phyloP scores from a whole-genome alignment of 2,329 filamentous ascomycete species.

The Cryphonectria radicalis region DNA sequence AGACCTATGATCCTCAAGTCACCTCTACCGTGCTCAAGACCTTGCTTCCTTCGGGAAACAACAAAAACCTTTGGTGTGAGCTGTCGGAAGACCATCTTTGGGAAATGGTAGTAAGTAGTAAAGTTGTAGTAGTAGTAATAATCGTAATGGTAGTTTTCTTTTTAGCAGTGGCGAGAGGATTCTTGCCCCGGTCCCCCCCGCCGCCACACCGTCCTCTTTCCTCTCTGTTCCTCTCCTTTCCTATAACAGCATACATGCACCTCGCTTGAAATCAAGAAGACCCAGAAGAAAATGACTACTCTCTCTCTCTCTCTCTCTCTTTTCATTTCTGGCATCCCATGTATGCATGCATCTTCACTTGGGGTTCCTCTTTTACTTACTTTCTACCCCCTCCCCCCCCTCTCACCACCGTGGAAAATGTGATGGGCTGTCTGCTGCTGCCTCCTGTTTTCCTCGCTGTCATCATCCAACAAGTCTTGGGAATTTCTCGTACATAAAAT shows the following conservation, averaged over 20 bases:
- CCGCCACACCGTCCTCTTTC: background rate
- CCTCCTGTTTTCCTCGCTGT: background rate
- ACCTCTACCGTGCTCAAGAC: background rate
- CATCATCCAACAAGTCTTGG: constrained; percentile 2
- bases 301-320: background rate
- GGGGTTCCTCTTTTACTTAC: background rate
- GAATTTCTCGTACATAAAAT: constrained; percentile 20
- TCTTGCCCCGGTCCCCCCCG: constrained; percentile 13
- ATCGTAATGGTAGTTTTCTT: background rate
- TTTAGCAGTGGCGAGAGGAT: background rate
- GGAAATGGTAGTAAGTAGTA: background rate
- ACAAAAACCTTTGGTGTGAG: background rate
- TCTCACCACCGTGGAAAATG: background rate
- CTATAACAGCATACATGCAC: constrained; percentile 19
- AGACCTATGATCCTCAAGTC: constrained; percentile 1
- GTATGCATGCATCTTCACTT: constrained; percentile 12
- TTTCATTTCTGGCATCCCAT: background rate
- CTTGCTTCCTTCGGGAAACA: background rate
- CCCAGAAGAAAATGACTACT: background rate
- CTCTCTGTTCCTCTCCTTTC: background rate
- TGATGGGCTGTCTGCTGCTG: background rate
- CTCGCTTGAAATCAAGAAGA: background rate
- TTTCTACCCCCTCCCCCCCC: background rate
- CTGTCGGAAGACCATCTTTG: background rate
- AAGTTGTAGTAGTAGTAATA: background rate